A percentile compares a stretch with the other conserved stretches of the same genome.
phyloP scores from a whole-genome alignment of 2,329 filamentous ascomycete genomes.

The Paradendryphiella salina region DNA sequence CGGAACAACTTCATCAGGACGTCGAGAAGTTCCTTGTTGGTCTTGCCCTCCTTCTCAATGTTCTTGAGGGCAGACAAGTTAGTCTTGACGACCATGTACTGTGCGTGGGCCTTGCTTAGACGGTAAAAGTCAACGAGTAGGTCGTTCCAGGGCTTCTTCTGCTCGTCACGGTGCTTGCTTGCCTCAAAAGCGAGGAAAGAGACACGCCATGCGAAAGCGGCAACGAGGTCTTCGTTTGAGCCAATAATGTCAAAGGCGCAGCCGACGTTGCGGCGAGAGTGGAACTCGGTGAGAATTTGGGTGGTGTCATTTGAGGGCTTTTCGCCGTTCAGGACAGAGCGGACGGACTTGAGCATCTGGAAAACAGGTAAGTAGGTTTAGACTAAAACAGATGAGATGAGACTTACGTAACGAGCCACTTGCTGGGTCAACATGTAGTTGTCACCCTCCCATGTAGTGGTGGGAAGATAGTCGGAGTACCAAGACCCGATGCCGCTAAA shows the following conservation, averaged over 20 bases:
- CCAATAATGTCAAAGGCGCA: constrained; percentile 75
- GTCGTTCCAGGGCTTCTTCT: constrained; percentile 75
- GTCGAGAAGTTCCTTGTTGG: constrained; percentile 61
- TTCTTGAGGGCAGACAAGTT: constrained; percentile 72
- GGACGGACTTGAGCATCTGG: constrained; percentile 71
- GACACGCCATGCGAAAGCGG: constrained; percentile 74
- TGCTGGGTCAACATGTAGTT: constrained; percentile 85
- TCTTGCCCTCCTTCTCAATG: constrained; percentile 54
- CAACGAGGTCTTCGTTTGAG: constrained; percentile 69
- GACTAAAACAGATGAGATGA: neutral
- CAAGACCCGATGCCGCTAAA: constrained; percentile 76
- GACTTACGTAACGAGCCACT: constrained; percentile 68
- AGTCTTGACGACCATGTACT: constrained; percentile 78
- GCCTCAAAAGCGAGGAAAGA: constrained; percentile 76
- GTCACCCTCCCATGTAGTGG: constrained; percentile 74
- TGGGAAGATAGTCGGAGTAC: constrained; percentile 76
- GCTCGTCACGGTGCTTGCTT: constrained; percentile 71
- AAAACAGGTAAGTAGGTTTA: constrained; percentile 5
- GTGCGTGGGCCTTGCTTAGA: constrained; percentile 72
- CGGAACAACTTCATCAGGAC: constrained; percentile 69
- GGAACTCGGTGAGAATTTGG: constrained; percentile 66
- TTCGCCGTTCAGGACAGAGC: constrained; percentile 67
- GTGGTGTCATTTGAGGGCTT: constrained; percentile 69
- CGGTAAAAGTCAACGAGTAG: constrained; percentile 78
- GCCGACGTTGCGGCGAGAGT: constrained; percentile 67